Percentiles rank a stretch among this genome's conserved stretches.
phyloP scores from a whole-genome alignment of 345 rosid species.

The Cardiospermum halicacabum region DNA sequence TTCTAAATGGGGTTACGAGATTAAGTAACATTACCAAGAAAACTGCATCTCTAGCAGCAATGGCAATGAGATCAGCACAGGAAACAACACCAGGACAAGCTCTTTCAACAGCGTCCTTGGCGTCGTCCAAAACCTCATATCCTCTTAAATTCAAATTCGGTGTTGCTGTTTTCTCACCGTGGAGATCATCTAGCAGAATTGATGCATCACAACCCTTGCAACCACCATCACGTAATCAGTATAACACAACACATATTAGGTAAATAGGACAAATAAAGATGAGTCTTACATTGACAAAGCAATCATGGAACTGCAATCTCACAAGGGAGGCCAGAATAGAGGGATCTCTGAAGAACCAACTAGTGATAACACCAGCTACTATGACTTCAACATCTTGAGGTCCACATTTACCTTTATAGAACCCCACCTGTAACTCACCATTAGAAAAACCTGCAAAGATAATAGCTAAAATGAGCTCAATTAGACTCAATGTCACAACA shows the following conservation, averaged over 20 bases:
- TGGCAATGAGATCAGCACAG: slow-evolving; percentile 53
- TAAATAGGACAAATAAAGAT: background rate
- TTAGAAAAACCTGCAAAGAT: slow-evolving; percentile 4
- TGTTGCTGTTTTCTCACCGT: slow-evolving; percentile 34
- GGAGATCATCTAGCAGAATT: slow-evolving; percentile 36
- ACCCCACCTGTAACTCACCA: slow-evolving; percentile 25
- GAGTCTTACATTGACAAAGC: slow-evolving; percentile 32
- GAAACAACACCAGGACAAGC: slow-evolving; percentile 36
- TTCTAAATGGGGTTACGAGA: background rate
- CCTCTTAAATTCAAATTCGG: slow-evolving; percentile 49
- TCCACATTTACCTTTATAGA: slow-evolving; percentile 39
- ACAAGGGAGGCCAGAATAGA: slow-evolving; percentile 32
- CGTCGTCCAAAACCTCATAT: slow-evolving; percentile 39
- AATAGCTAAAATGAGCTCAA: slow-evolving; percentile 9
- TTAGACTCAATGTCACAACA: background rate
- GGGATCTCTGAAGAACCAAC: slow-evolving; percentile 20
- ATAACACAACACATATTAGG: background rate
- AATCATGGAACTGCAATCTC: slow-evolving; percentile 43
- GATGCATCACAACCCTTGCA: slow-evolving; percentile 76
- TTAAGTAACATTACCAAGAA: slow-evolving; percentile 28
- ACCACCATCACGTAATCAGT: too few relatives aligned
- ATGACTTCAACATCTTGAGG: slow-evolving; percentile 32
- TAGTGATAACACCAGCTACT: slow-evolving; percentile 27
- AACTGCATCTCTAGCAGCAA: slow-evolving; percentile 55
- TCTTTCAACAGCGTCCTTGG: slow-evolving; percentile 37